Base-by-base conservation (phyloP, 495 filamentous ascomycete species). In the Xylaria curta region DNA sequence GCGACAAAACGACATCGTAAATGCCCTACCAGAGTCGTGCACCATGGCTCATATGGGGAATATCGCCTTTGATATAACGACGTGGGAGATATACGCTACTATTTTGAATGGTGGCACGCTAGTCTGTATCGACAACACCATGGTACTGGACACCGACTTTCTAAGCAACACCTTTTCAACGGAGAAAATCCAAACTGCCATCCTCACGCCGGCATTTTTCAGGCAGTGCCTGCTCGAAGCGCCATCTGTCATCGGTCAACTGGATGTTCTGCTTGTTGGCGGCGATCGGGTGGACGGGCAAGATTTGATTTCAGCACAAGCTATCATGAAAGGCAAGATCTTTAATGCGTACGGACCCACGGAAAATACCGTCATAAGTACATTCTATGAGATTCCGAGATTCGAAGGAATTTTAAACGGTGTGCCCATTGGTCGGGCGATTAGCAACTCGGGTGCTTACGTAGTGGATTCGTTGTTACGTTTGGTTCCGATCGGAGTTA, bases 261-360 rank as follows among this genome's bases (percentile, higher is more conserved):
- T 64, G 40, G 9, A 64, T 10, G 12, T 47, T 3, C 61, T 64
- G 8, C 21, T 64, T 24, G 61, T 64, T 64, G 61, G 38, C 10
- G 61, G 61, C 40, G 61, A 64, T 6, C 19, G 24, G 10, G 38
- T 47, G 4, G 61, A 64, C 24, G 61, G 38, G 36, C 70, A 62
- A 17, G 70, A 72, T 40, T 28, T 61, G 28, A 17, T 19, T 4
- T 21, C 49, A 63, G 70, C 64, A 21, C 21, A 53, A 69, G 75
- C 76, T 0, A 72, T 76, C 46, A 77, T 82, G 72, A 81, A 75
- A 66, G 78, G 77, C 4, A 68, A 73, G 8, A 69, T 82, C 3
- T 74, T 88, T 56, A 89, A 87, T 66, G 86, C 78, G 1, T 90
- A 90, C 64, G 88, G 88, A 2, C 88, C 88, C 0, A 78, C 81